Conservation (phyloP, 2,329 filamentous ascomycete species). For the Cladosporium colombiae region DNA sequence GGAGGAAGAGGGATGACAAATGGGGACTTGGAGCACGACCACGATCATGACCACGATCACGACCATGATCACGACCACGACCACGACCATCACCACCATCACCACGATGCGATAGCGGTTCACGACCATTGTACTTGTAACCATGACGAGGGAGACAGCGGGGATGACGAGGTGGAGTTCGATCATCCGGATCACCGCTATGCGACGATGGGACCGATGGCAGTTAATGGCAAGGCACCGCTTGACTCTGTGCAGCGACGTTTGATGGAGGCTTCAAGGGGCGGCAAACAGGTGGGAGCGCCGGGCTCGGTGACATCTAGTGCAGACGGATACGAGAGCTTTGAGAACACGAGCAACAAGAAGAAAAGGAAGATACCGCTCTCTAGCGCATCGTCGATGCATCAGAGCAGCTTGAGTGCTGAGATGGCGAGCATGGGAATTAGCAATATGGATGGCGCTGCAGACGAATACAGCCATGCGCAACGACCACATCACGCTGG, state of each 20-base stretch:
- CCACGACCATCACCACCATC: slow-evolving; percentile 52
- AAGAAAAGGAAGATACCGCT: slow-evolving; percentile 98
- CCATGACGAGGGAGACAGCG: slow-evolving; percentile 58
- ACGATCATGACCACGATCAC: slow-evolving; percentile 40
- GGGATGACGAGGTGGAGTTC: slow-evolving; percentile 58
- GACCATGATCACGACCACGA: slow-evolving; percentile 24
- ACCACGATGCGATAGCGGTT: slow-evolving; percentile 45
- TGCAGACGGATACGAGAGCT: slow-evolving; percentile 89
- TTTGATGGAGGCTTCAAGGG: slow-evolving; percentile 39
- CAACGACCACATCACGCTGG: slow-evolving; percentile 59
- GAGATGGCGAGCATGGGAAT: slow-evolving; percentile 67
- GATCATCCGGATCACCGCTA: slow-evolving; percentile 43
- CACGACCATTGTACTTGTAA: slow-evolving; percentile 47
- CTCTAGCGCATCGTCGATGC: slow-evolving; percentile 67
- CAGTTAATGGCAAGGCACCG: slow-evolving; percentile 32
- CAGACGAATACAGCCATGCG: slow-evolving; percentile 46
- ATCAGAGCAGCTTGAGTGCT: slow-evolving; percentile 60
- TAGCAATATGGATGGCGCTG: slow-evolving; percentile 40
- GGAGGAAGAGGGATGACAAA: slow-evolving; percentile 29
- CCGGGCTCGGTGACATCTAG: slow-evolving; percentile 65
- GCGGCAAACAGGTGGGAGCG: slow-evolving; percentile 31
- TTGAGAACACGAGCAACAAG: slow-evolving; percentile 98
- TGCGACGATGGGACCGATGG: slow-evolving; percentile 40
- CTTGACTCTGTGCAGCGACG: slow-evolving; percentile 38
- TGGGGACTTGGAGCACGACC: slow-evolving; percentile 26